Percentiles rank a stretch among this genome's conserved stretches.
Evolutionary conservation across 495 filamentous ascomycete genomes (phyloP).

Genomic region (Margaritispora aquatica): DNA sequence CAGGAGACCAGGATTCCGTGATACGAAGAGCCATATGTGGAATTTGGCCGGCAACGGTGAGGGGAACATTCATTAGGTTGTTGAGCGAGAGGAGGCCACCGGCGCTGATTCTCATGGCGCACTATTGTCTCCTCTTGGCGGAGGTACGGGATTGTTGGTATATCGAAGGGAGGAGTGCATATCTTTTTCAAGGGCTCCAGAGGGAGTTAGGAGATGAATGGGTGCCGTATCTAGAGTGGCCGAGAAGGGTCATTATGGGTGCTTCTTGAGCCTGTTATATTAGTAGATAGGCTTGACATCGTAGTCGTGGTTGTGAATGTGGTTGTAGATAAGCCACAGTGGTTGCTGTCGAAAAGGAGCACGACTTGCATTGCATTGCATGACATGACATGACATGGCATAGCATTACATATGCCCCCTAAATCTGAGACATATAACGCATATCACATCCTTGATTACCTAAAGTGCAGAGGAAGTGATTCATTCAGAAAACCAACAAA

Average conservation of each 20-base stretch:
- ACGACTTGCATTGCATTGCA: too few relatives aligned
- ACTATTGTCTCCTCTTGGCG: conserved; percentile 8
- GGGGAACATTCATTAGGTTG: conserved; percentile 1
- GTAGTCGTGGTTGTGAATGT: too few relatives aligned
- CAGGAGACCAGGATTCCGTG: background rate
- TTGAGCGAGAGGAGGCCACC: conserved; percentile 7
- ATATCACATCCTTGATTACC: too few relatives aligned
- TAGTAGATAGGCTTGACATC: background rate
- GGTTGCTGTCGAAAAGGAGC: too few relatives aligned
- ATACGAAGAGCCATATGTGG: background rate
- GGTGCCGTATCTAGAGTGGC: conserved; percentile 4
- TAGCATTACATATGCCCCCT: too few relatives aligned
- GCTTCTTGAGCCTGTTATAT: background rate
- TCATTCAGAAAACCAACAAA: too few relatives aligned
- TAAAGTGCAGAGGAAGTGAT: too few relatives aligned
- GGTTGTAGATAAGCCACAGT: too few relatives aligned
- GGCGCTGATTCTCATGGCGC: conserved; percentile 6
- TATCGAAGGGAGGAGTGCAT: background rate
- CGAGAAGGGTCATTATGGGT: background rate
- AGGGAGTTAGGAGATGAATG: conserved; percentile 4
- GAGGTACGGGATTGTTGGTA: conserved; percentile 5
- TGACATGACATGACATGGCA: too few relatives aligned
- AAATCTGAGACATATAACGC: too few relatives aligned
- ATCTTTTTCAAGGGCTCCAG: conserved; percentile 3
- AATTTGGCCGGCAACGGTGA: conserved; percentile 1